Evolutionary conservation across 2,329 filamentous ascomycete species (phyloP).

Genomic region (Trichoderma sp.): DNA sequence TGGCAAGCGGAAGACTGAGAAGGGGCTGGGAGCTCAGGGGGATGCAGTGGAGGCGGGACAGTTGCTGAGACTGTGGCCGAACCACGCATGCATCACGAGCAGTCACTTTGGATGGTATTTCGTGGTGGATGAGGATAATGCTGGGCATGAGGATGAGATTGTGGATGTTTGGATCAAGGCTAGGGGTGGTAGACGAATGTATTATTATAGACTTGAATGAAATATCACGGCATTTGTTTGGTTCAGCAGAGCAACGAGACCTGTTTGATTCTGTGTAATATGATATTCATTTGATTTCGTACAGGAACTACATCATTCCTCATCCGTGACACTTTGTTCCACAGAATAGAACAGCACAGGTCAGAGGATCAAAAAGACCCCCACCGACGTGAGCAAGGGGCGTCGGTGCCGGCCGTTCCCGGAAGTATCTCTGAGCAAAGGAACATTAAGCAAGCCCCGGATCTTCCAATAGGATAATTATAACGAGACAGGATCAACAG

Average conservation of each 20-base stretch:
- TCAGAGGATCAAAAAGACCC: neutral
- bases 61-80: constrained; percentile 72
- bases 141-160: constrained; percentile 58
- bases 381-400: constrained; percentile 12
- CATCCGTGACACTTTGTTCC: neutral
- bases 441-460: neutral
- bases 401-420: neutral
- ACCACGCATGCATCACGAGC: constrained; percentile 77
- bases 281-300: neutral
- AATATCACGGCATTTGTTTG: neutral
- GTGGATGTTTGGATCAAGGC: constrained; percentile 68
- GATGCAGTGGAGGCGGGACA: constrained; percentile 59
- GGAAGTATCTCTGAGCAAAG: neutral
- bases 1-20: constrained; percentile 27
- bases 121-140: constrained; percentile 64
- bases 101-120: constrained; percentile 73
- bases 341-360: neutral
- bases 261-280: neutral
- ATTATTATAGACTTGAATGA: neutral
- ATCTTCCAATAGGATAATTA: neutral
- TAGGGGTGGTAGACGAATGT: constrained; percentile 29
- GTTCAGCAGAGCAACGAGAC: neutral
- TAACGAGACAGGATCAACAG: neutral
- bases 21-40: constrained; percentile 31
- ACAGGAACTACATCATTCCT: neutral